Evolutionary conservation across 1,139 yeast genomes (phyloP), one percentile per base, ranked within the genome.

Genomic region (Debaryomyces psychrophilus): DNA sequence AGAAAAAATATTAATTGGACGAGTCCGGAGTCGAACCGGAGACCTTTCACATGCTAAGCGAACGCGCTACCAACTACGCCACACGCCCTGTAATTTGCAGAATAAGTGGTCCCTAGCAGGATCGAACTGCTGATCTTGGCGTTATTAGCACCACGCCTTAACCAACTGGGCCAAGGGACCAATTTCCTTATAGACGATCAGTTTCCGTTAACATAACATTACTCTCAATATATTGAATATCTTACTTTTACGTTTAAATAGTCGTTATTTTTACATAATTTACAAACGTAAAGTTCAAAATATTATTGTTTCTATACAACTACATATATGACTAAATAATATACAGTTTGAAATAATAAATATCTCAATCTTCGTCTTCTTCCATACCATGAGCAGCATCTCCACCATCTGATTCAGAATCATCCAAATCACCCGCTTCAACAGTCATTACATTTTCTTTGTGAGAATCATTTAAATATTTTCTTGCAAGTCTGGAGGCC

Each of bases 91-190:
- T 37, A 15, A 14, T 7, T 7, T 2, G 5, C 0, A 5, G 60
- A 56, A 55, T 44, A 45, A 64, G 61, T 82, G 87, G 83, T 83
- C 87, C 86, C 87, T 82, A 81, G 87, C 88, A 79, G 88, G 87
- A 82, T 83, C 88, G 87, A 82, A 82, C 87, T 78, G 87, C 85
- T 79, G 87, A 82, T 81, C 87, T 81, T 72, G 84, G 86, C 85
- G 86, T 81, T 73, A 84, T 84, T 84, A 84, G 90, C 89, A 83
- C 90, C 87, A 77, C 87, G 90, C 90, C 90, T 53, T 56, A 54
- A 57, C 58, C 60, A 56, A 57, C 59, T 56, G 57, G 59, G 59
- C 59, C 59, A 56, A 56, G 59, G 59, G 59, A 56, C 59, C 59
- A 23, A 5, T 20, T 20, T 20, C 5, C 22, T 20, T 20, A 20